Evolutionary conservation across 1,284 basidiomycete genomes (phyloP), one percentile per base, ranked within the genome.

Genomic region (Melampsora occidentalis): DNA sequence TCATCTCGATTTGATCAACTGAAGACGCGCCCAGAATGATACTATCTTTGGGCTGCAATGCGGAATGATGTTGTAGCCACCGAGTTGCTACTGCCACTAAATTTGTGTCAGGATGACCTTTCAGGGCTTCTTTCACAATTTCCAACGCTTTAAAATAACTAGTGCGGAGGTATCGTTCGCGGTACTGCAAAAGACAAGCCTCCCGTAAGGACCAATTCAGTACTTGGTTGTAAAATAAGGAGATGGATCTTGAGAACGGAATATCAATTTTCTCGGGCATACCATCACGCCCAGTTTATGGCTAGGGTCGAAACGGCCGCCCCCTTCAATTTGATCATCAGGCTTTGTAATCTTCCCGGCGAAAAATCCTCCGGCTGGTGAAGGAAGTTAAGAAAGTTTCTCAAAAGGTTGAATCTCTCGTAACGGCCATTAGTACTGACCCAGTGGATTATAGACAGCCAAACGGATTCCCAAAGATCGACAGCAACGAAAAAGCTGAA

Each of bases 61-160:
- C 22, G 2, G 70, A 71, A 53, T 71, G 70, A 39, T 71, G 70
- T 59, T 71, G 70, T 20, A 71, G 25, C 70, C 70, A 69, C 16
- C 53, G 5, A 79, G 77, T 14, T 81, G 59, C 64, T 16, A 66
- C n/a, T 39, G 64, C 48, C 9, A 48, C 28, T 48, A 66, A 66
- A 48, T 7, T 48, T 22, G n/a, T 22, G 20, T 48, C 64, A 42
- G 64, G 64, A 48, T 66, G 42, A 20, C 6, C 20, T 66, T 66
- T 48, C 39, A 66, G 33, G 12, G 14, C n/a, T 3, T 66, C 64
- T 20, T 39, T 48, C 18, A 66, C 18, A n/a, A 25, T 20, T 10
- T 39, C 14, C 33, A 66, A 48, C 25, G 64, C 64, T 39, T 48
- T 22, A n/a, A 66, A 66, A 48, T 66, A 48, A 66, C 31, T 39